Conservation (phyloP, 306 rosid genomes). For the Dalbergia oliveri region DNA sequence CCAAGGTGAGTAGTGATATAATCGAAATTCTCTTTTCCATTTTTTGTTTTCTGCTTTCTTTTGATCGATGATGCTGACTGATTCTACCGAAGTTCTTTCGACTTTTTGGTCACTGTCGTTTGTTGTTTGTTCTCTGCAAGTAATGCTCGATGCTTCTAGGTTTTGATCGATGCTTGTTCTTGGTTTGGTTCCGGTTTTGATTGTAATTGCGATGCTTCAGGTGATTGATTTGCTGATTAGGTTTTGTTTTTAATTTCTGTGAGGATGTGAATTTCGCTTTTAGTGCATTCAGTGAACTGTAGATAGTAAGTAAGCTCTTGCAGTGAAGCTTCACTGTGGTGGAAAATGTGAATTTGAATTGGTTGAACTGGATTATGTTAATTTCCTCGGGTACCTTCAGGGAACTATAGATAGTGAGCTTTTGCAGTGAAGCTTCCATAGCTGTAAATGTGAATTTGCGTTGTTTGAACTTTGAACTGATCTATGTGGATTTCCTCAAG, state of each 20-base stretch:
- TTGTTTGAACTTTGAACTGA: constrained; percentile 9
- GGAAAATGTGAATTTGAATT: constrained; percentile 14
- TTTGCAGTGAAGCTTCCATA: constrained; percentile 26
- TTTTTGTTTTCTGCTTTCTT: constrained; percentile 8
- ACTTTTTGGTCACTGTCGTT: neutral
- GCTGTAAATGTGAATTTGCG: constrained; percentile 26
- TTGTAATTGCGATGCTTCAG: neutral
- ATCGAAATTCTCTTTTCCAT: neutral
- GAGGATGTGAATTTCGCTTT: constrained; percentile 12
- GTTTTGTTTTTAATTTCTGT: neutral
- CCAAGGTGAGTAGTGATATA: constrained; percentile 62
- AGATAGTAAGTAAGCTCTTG: constrained; percentile 36
- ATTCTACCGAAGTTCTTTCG: neutral
- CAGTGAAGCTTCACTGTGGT: constrained; percentile 18
- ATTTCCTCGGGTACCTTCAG: neutral
- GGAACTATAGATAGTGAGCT: constrained; percentile 36
- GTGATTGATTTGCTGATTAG: constrained; percentile 37
- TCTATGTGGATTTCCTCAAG: neutral
- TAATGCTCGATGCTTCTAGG: neutral
- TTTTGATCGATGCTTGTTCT: constrained; percentile 12
- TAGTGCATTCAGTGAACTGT: neutral
- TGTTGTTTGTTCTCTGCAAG: neutral
- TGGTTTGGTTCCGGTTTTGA: neutral
- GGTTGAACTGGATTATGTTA: constrained; percentile 21
- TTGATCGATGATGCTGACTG: constrained; percentile 1